Evolutionary conservation across 768 basidiomycete genomes (phyloP).

Genomic region (Thelephora ganbajun): DNA sequence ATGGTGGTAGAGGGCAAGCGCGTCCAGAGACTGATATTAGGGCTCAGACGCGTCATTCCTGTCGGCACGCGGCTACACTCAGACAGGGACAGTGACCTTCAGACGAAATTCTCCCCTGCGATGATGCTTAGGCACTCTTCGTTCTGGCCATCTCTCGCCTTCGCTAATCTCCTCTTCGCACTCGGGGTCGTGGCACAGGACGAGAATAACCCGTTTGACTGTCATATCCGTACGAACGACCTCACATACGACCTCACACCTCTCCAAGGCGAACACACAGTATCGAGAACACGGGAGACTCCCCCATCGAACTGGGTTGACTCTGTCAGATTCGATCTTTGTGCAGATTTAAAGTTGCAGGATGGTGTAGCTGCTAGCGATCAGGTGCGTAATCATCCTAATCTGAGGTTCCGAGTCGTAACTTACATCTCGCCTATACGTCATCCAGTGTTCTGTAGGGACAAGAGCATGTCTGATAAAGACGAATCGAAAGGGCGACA

Average conservation of each 20-base stretch:
- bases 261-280: slow-evolving; percentile 36
- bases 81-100: no score
- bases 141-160: neutral
- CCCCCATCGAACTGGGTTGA: slow-evolving; percentile 56
- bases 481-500: slow-evolving; percentile 42
- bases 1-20: slow-evolving; percentile 21
- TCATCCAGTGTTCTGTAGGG: slow-evolving; percentile 44
- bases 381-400: slow-evolving; percentile 37
- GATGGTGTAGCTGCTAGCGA: slow-evolving; percentile 38
- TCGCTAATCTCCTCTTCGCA: slow-evolving; percentile 9
- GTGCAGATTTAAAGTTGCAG: slow-evolving; percentile 36
- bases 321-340: slow-evolving; percentile 52
- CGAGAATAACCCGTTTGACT: slow-evolving; percentile 36
- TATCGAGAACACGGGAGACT: slow-evolving; percentile 35
- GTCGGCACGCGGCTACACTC: no score
- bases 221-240: slow-evolving; percentile 27
- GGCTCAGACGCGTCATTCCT: slow-evolving; percentile 1
- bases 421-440: neutral
- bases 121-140: no score
- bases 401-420: neutral
- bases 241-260: slow-evolving; percentile 45
- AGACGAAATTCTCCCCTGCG: no score
- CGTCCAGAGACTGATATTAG: neutral
- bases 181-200: slow-evolving; percentile 16
- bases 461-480: slow-evolving; percentile 66